phyloP scores from a whole-genome alignment of 768 basidiomycete species.

The Lentinula lateritia region DNA sequence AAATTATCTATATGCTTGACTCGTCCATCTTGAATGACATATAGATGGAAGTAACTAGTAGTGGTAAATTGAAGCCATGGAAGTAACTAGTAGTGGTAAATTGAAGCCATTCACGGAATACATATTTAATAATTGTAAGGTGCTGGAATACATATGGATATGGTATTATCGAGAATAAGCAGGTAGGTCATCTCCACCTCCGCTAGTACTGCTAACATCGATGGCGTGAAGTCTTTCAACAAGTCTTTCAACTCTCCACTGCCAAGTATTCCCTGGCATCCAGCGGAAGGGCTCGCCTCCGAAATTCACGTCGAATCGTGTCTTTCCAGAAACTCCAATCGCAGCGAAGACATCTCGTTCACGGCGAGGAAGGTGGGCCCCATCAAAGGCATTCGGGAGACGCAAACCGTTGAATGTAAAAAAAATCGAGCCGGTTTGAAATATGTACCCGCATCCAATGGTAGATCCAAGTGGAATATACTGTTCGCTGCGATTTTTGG shows the following conservation, averaged over 20 bases:
- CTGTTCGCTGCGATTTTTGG: neutral
- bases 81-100: too few relatives aligned
- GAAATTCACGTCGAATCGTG: slow-evolving; percentile 60
- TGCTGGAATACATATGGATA: too few relatives aligned
- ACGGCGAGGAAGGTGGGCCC: slow-evolving; percentile 49
- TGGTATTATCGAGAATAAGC: slow-evolving; percentile 19
- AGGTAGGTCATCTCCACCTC: slow-evolving; percentile 42
- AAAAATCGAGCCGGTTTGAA: slow-evolving; percentile 45
- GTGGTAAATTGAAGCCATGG: too few relatives aligned
- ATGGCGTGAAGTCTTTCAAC: slow-evolving; percentile 41
- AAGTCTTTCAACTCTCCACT: slow-evolving; percentile 60
- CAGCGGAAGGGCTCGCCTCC: slow-evolving; percentile 55
- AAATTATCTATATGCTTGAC: neutral
- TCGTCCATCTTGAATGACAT: too few relatives aligned
- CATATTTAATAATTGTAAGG: too few relatives aligned
- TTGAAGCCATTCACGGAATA: too few relatives aligned
- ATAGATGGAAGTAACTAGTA: too few relatives aligned
- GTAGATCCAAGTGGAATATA: slow-evolving; percentile 37
- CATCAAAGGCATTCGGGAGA: slow-evolving; percentile 51
- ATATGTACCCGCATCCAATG: slow-evolving; percentile 63
- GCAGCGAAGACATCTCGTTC: slow-evolving; percentile 59
- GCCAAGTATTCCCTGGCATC: slow-evolving; percentile 61
- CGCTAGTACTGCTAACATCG: slow-evolving; percentile 1
- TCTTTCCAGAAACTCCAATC: slow-evolving; percentile 50
- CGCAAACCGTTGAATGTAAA: slow-evolving; percentile 60